phyloP scores from a whole-genome alignment of 2,329 filamentous ascomycete species.

The Arthrobotrys musiformis region DNA sequence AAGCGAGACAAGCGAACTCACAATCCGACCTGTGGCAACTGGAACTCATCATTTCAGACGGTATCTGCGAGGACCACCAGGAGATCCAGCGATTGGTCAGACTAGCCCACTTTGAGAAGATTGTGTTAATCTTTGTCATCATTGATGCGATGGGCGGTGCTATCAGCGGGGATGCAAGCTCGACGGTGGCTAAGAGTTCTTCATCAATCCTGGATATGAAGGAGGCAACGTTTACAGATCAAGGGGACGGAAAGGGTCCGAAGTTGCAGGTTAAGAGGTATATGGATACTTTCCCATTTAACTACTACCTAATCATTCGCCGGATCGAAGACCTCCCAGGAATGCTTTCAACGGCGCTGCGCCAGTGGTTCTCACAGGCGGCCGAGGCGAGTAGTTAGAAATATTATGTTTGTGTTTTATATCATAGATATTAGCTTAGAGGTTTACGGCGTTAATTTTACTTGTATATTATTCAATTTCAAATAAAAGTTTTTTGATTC shows the following conservation, averaged over 20 bases:
- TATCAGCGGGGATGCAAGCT: conserved; percentile 62
- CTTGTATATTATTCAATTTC: neutral
- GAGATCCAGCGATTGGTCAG: conserved; percentile 82
- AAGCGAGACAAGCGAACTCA: conserved; percentile 71
- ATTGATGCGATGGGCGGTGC: conserved; percentile 74
- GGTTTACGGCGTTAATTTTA: neutral
- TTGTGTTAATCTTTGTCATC: conserved; percentile 98
- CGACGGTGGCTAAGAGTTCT: conserved; percentile 58
- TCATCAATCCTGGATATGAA: conserved; percentile 82
- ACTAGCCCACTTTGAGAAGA: conserved; percentile 88
- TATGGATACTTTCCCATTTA: conserved; percentile 94
- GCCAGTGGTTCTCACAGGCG: conserved; percentile 85
- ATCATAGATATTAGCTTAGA: neutral
- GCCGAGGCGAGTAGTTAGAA: conserved; percentile 62
- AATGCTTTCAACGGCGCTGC: conserved; percentile 85
- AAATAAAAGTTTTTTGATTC: conserved; percentile 2
- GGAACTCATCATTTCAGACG: conserved; percentile 90
- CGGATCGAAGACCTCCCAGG: conserved; percentile 90
- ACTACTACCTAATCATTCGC: conserved; percentile 94
- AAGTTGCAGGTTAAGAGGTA: conserved; percentile 86
- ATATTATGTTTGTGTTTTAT: neutral
- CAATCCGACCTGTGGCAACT: conserved; percentile 89
- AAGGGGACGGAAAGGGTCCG: conserved; percentile 70
- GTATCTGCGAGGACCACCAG: conserved; percentile 89
- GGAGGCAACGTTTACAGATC: conserved; percentile 81